These are phyloP conservation scores for Cladosporium velox DNA, from an alignment of 2,329 filamentous ascomycete genomes.

Conservation along the genomic window DNA sequence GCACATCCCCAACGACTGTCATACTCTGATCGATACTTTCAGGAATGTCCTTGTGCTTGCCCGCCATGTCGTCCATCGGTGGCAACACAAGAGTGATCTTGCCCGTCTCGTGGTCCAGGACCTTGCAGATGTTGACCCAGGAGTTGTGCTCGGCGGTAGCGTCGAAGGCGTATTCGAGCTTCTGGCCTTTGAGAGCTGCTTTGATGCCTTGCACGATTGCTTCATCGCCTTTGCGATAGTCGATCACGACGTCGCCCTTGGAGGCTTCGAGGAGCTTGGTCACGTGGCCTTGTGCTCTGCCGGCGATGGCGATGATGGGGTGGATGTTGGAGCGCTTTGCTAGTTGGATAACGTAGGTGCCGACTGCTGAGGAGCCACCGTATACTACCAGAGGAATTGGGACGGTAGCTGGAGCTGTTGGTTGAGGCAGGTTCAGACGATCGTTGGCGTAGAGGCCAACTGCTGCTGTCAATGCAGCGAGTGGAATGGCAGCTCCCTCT, in stretches of 20 bases:
- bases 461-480: conserved; percentile 50
- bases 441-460: conserved; percentile 43
- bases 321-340: conserved; percentile 57
- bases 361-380: conserved; percentile 58
- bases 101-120: conserved; percentile 38
- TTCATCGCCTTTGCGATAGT: conserved; percentile 54
- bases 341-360: conserved; percentile 60
- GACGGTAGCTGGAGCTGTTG: conserved; percentile 39
- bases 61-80: conserved; percentile 24
- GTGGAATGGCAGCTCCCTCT: conserved; percentile 49
- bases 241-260: conserved; percentile 60
- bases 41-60: conserved; percentile 45
- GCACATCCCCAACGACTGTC: conserved; percentile 41
- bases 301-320: conserved; percentile 63
- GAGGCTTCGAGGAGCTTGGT: conserved; percentile 53
- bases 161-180: conserved; percentile 38
- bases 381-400: conserved; percentile 46
- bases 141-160: conserved; percentile 35
- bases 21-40: conserved; percentile 39
- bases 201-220: conserved; percentile 35
- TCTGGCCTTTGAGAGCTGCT: conserved; percentile 31
- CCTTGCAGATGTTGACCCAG: conserved; percentile 43
- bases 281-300: conserved; percentile 54
- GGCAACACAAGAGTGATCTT: conserved; percentile 38
- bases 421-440: conserved; percentile 45